Evolutionary conservation across 768 basidiomycete genomes (phyloP), one percentile per base, ranked within the genome.

Genomic region (Tylopilus subfusipes): DNA sequence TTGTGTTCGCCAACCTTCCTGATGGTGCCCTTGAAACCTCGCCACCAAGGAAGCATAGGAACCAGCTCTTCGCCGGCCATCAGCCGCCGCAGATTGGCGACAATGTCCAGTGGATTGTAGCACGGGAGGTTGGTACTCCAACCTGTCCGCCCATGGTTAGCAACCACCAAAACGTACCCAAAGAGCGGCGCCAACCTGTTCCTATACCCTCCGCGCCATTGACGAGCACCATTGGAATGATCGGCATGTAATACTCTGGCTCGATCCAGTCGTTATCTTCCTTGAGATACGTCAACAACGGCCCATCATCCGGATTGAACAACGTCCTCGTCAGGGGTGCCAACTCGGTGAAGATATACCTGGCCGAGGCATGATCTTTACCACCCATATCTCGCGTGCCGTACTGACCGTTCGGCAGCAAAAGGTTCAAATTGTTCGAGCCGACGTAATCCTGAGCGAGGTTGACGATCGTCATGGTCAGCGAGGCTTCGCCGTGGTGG

Each of bases 161-260:
- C 21, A 34, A 42, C 52, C 5, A 25, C 44, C 9, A 54, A 39
- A 42, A 4, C 50, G 25, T 14, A 22, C 21, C 13, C n/a, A 46
- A 13, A 39, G 43, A 9, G n/a, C 31, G 40, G 7, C 14, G 62
- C 81, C 65, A 54, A 88, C 91, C 93, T 52, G 97, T 99, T 42
- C 97, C 97, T 63, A 99, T 98, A 75, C 97, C 97, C 60, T 98
- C 95, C 11, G 91, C 86, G 9, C 97, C 97, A 63, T 99, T 98
- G 67, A 98, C 72, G 48, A 99, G 78, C 0, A 98, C 79, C 69
- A 95, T 77, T 0, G 97, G 97, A 2, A 99, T 64, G 39, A 93
- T 71, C 18, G 97, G 96, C 74, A 98, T 78, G 67, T 97, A 99
- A 73, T 84, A 98, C 62, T 94, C 92, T 1, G 97, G 97, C 69